Evolutionary conservation across 2,329 filamentous ascomycete genomes (phyloP).

Genomic region (Rutstroemia sp.): DNA sequence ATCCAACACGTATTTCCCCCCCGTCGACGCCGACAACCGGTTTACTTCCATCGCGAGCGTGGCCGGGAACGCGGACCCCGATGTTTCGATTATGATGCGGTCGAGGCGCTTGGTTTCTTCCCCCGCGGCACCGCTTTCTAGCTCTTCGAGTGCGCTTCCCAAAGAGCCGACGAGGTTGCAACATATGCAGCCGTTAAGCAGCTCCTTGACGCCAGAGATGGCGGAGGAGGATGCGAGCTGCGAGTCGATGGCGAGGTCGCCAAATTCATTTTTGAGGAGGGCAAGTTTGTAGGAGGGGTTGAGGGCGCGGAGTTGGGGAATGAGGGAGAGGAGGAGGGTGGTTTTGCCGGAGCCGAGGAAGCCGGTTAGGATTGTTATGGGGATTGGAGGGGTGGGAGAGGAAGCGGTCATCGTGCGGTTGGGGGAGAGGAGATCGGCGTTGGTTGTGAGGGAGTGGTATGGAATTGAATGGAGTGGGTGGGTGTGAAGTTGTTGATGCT

Average conservation of each 20-base stretch:
- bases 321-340: conserved; percentile 86
- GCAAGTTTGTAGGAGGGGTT: conserved; percentile 77
- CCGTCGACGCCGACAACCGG: conserved; percentile 47
- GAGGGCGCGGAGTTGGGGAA: conserved; percentile 76
- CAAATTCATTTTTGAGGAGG: conserved; percentile 96
- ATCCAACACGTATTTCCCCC: conserved; percentile 53
- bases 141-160: conserved; percentile 67
- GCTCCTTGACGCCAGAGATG: conserved; percentile 83
- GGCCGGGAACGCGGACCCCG: conserved; percentile 55
- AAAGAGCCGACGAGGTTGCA: conserved; percentile 96
- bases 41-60: conserved; percentile 68
- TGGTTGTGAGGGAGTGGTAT: not conserved
- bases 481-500: not conserved
- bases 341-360: conserved; percentile 97
- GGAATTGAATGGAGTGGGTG: not conserved
- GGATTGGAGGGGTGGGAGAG: conserved; percentile 47
- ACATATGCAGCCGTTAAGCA: conserved; percentile 97
- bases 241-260: conserved; percentile 87
- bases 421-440: not conserved
- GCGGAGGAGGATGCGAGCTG: conserved; percentile 77
- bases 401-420: not conserved
- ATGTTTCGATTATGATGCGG: conserved; percentile 90
- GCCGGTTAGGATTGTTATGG: conserved; percentile 91
- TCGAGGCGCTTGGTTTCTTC: conserved; percentile 41
- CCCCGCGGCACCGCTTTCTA: conserved; percentile 32